Percentiles rank a stretch among this genome's conserved stretches.
Evolutionary conservation across 2,329 filamentous ascomycete species (phyloP).

Genomic region (Clathrospora elynae): DNA sequence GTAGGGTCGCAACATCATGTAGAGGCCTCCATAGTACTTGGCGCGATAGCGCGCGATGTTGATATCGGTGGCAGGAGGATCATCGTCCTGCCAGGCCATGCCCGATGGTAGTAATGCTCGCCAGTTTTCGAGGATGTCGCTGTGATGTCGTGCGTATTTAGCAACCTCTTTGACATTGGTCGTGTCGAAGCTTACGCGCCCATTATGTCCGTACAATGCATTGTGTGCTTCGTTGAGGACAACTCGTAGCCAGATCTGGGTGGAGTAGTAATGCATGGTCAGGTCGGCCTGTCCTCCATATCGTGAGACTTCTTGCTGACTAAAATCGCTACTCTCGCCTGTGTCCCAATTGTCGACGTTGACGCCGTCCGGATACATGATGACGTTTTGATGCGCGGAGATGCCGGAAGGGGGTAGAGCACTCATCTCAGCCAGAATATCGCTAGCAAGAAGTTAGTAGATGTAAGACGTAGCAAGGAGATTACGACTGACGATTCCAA

Average conservation of each 20-base stretch:
- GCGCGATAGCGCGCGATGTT: slow-evolving; percentile 82
- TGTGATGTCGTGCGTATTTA: slow-evolving; percentile 35
- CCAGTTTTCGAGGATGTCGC: slow-evolving; percentile 60
- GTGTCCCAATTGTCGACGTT: slow-evolving; percentile 46
- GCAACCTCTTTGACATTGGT: slow-evolving; percentile 40
- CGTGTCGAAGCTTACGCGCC: slow-evolving; percentile 41
- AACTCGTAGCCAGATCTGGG: slow-evolving; percentile 65
- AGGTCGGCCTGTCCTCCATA: slow-evolving; percentile 42
- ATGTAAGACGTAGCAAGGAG: neutral
- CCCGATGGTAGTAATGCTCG: slow-evolving; percentile 54
- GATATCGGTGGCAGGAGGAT: slow-evolving; percentile 75
- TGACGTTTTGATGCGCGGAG: slow-evolving; percentile 61
- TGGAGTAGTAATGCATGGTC: slow-evolving; percentile 63
- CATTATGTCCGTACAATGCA: slow-evolving; percentile 56
- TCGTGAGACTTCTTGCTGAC: slow-evolving; percentile 15
- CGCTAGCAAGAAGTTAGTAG: slow-evolving; percentile 57
- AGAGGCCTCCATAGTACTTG: slow-evolving; percentile 92
- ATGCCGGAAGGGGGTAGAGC: slow-evolving; percentile 65
- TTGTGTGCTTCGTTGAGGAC: slow-evolving; percentile 62
- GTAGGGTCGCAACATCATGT: slow-evolving; percentile 86
- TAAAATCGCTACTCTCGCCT: slow-evolving; percentile 10
- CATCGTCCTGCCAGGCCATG: slow-evolving; percentile 68
- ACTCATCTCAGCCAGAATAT: slow-evolving; percentile 86
- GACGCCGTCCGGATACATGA: slow-evolving; percentile 70
- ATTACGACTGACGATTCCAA: slow-evolving; percentile 72